Conservation (phyloP, 345 rosid genomes). For the Geranium brycei region DNA sequence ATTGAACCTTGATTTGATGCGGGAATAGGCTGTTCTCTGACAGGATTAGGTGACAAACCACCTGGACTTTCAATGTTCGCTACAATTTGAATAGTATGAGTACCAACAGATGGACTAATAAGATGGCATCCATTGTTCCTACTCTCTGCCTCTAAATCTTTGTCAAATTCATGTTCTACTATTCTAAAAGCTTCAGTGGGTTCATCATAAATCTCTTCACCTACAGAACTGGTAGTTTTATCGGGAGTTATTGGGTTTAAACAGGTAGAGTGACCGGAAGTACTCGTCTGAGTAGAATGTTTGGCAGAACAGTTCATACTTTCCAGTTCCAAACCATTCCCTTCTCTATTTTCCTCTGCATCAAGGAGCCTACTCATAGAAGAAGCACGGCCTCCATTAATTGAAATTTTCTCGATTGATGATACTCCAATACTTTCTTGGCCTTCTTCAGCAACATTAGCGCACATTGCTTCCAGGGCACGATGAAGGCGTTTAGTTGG, state of each 20-base stretch:
- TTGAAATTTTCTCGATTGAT: slow-evolving; percentile 16
- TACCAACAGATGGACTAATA: slow-evolving; percentile 8
- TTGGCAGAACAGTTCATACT: slow-evolving; percentile 13
- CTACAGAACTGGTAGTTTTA: slow-evolving; percentile 6
- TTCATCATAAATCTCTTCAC: slow-evolving; percentile 9
- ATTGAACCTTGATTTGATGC: slow-evolving; percentile 6
- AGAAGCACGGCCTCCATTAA: slow-evolving; percentile 18
- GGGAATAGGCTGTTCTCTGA: slow-evolving; percentile 9
- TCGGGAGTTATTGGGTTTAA: slow-evolving; percentile 10
- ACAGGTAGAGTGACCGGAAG: slow-evolving; percentile 17
- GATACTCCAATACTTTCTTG: slow-evolving; percentile 21
- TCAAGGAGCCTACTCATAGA: slow-evolving; percentile 15
- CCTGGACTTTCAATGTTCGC: slow-evolving; percentile 17
- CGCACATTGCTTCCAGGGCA: slow-evolving; percentile 68
- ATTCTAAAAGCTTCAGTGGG: slow-evolving; percentile 13
- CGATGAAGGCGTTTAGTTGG: slow-evolving; percentile 71
- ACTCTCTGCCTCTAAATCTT: slow-evolving; percentile 13
- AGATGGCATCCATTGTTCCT: slow-evolving; percentile 11
- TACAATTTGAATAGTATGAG: slow-evolving; percentile 11
- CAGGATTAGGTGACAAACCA: slow-evolving; percentile 13
- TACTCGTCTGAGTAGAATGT: slow-evolving; percentile 4
- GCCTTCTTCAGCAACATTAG: slow-evolving; percentile 49
- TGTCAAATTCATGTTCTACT: slow-evolving; percentile 11
- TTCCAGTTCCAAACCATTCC: slow-evolving; percentile 14
- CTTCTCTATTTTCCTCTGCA: slow-evolving; percentile 19